Evolutionary conservation across 2,329 filamentous ascomycete species (phyloP).

Genomic region (Chaetomium sp.): DNA sequence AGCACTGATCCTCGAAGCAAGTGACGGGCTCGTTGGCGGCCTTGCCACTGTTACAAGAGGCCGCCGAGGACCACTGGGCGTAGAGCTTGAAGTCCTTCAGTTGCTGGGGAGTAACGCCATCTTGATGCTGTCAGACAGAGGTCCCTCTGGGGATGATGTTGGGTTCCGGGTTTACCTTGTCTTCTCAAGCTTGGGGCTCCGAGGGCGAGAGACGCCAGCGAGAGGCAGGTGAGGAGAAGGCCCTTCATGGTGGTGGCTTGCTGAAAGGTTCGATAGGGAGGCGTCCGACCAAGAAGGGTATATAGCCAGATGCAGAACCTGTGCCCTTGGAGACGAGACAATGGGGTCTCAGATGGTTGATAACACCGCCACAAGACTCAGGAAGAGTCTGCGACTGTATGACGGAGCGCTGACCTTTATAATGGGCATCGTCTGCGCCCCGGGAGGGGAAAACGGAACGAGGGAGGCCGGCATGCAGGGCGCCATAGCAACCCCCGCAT

Average conservation of each 20-base stretch:
- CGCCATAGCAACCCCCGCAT: constrained; percentile 1
- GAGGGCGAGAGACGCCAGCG: constrained; percentile 26
- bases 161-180: constrained; percentile 14
- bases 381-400: not conserved
- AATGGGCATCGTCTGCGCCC: not conserved
- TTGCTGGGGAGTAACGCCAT: constrained; percentile 11
- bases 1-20: constrained; percentile 43
- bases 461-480: not conserved
- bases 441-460: not conserved
- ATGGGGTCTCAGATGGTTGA: not conserved
- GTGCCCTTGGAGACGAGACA: not conserved
- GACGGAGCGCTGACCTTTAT: not conserved
- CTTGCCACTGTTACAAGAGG: constrained; percentile 29
- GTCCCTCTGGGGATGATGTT: no score
- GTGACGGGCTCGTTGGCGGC: constrained; percentile 39
- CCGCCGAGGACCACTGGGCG: constrained; percentile 30
- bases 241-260: constrained; percentile 28
- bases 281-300: not conserved
- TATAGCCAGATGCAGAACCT: not conserved
- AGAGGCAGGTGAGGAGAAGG: constrained; percentile 24
- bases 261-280: not conserved
- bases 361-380: not conserved
- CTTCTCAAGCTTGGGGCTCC: constrained; percentile 26
- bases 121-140: constrained; percentile 22
- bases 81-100: constrained; percentile 42